Evolutionary conservation across 2,329 filamentous ascomycete species (phyloP), one percentile per base, ranked within the genome.

Genomic region (Trichoderma breve): DNA sequence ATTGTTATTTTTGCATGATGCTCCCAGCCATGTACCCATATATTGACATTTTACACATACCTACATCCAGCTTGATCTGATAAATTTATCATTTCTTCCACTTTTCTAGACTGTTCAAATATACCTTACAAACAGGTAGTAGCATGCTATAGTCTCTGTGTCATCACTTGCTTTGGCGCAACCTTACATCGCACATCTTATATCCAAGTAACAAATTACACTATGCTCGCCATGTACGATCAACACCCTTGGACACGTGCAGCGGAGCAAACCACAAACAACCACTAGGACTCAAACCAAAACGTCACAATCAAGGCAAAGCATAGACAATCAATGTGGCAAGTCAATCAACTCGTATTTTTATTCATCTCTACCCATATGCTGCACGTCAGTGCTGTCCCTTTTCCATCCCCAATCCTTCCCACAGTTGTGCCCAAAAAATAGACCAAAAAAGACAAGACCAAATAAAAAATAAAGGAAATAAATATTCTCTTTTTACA

Each of bases 371-470:
- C 47, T 58, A 30, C 55, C 64, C 18, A 36, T 39, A 36, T 39
- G n/a, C 26, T 39, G 21, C 64, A 39, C 63, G 11, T 68, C 70
- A 28, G n/a, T 55, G 39, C 30, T n/a, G 15, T 71, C 34, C 61
- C 47, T 30, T 62, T 55, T 36, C 43, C 30, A 24, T 9, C 28
- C 6, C 63, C n/a, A 15, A 60, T 36, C 32, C 36, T 21, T 36
- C 18, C 60, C 47, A 66, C 63, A 26, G 8, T 58, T 58, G 11
- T 36, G 26, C 47, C 57, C 39, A 51, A 36, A 24, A 51, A 61
- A 36, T 51, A 67, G 32, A 65, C 62, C 53, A 71, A 71, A 57
- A 70, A 70, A 63, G 43, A 21, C 43, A 53, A 43, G 14, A 34
- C 36, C 12, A 58, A 70, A 63, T 63, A 51, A 51, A 34, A 15